phyloP scores from a whole-genome alignment of 176 grass and related monocot species.

The Musa schizocarpa region DNA sequence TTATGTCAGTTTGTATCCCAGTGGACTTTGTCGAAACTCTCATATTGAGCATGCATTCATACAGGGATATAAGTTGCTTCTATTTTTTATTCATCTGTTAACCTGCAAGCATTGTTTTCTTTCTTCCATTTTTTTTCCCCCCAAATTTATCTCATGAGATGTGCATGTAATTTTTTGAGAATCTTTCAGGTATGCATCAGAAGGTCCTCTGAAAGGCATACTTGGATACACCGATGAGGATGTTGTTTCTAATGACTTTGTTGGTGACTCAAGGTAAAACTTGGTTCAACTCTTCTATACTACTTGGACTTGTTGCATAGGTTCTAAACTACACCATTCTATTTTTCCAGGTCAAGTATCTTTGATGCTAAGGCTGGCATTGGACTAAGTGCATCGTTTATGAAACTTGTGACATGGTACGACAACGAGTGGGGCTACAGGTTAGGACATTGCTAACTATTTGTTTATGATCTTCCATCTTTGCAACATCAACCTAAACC shows the following conservation, averaged over 20 bases:
- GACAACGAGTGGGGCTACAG: conserved; percentile 96
- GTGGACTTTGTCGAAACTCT: background rate
- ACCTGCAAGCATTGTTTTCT: background rate
- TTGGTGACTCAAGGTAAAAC: conserved; percentile 60
- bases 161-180: background rate
- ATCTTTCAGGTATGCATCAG: conserved; percentile 56
- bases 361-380: conserved; percentile 89
- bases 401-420: conserved; percentile 88
- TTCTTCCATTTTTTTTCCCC: background rate
- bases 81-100: background rate
- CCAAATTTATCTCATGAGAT: background rate
- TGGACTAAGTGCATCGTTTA: conserved; percentile 64
- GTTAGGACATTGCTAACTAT: conserved; percentile 13
- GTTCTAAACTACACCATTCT: too few species aligned
- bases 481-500: background rate
- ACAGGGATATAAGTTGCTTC: background rate
- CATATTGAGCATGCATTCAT: background rate
- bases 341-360: conserved; percentile 56
- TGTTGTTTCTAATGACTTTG: conserved; percentile 88
- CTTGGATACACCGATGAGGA: conserved; percentile 91
- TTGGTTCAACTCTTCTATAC: background rate
- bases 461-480: background rate
- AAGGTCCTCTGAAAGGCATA: conserved; percentile 72
- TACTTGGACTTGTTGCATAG: background rate
- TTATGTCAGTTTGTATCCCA: too few species aligned